Evolutionary conservation across 495 filamentous ascomycete species (phyloP), one percentile per base, ranked within the genome.

Genomic region (Friedmanniomyces simplex): DNA sequence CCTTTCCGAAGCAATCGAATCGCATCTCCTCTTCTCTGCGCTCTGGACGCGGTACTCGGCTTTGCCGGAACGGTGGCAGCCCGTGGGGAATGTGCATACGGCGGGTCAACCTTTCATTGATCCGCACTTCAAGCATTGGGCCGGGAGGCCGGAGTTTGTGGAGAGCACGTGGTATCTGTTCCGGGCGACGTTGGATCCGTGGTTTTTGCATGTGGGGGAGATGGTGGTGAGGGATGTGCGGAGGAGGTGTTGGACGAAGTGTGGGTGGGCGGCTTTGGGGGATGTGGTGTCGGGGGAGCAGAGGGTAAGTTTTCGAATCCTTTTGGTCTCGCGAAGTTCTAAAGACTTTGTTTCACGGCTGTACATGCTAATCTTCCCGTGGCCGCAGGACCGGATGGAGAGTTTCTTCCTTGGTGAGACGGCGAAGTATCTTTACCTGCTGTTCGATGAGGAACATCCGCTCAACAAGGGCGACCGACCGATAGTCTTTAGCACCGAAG

Each of bases 331-430:
- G n/a, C n/a, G n/a, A n/a, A n/a, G n/a, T n/a, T n/a, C n/a, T n/a
- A n/a, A n/a, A n/a, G n/a, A n/a, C n/a, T n/a, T n/a, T n/a, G n/a
- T n/a, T n/a, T n/a, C n/a, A n/a, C n/a, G n/a, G n/a, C n/a, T n/a
- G n/a, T n/a, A n/a, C n/a, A n/a, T n/a, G n/a, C n/a, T n/a, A n/a
- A n/a, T n/a, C n/a, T n/a, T n/a, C n/a, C n/a, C n/a, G n/a, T n/a
- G n/a, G n/a, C n/a, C n/a, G n/a, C n/a, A 32, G 28, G 93, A 98
- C 66, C 85, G 93, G 18, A 98, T 98, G 93, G 93, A 98, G 73
- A 97, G 93, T 70, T 98, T 98, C 75, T 97, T 96, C 69, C 76
- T 97, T 1, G 90, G 94, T 2, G 93, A 98, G 71, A 98, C 93
- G 0, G 83, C 87, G 53, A 96, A 96, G 70, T 98, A 98, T 69